These are phyloP conservation scores for Dioscorea zingiberensis DNA, from an alignment of 106 monocot genomes.

Conservation along the genomic window DNA sequence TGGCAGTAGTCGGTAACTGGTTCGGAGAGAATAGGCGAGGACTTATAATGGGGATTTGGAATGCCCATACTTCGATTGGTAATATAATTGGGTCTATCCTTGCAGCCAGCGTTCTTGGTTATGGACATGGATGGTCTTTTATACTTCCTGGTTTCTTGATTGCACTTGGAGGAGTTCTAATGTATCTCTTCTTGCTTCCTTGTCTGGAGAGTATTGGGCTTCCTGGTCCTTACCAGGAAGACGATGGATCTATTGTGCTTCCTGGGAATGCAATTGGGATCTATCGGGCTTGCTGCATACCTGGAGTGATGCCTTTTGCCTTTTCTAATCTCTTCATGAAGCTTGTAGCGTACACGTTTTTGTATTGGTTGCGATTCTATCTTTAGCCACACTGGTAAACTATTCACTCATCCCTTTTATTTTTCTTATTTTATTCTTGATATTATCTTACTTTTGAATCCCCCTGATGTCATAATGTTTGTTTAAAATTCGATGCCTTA, in stretches of 20 bases:
- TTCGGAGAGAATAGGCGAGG: slow-evolving; percentile 88
- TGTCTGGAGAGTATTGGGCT: slow-evolving; percentile 34
- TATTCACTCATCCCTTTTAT: background rate
- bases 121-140: slow-evolving; percentile 95
- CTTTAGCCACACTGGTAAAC: slow-evolving; percentile 69
- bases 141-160: slow-evolving; percentile 61
- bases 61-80: slow-evolving; percentile 80
- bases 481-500: too few species aligned
- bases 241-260: too few species aligned
- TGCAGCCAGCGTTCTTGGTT: slow-evolving; percentile 54
- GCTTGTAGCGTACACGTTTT: slow-evolving; percentile 77
- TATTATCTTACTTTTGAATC: too few species aligned
- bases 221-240: too few species aligned
- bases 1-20: slow-evolving; percentile 88
- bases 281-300: slow-evolving; percentile 64
- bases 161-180: slow-evolving; percentile 37
- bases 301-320: slow-evolving; percentile 80
- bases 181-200: slow-evolving; percentile 75
- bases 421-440: too few species aligned
- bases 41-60: slow-evolving; percentile 96
- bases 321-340: slow-evolving; percentile 78
- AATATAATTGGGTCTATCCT: slow-evolving; percentile 79
- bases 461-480: too few species aligned
- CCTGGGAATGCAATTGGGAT: slow-evolving; percentile 66
- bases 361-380: slow-evolving; percentile 89